These are phyloP conservation scores for Rugosomyces carneus DNA, from an alignment of 1,284 basidiomycete species.

Conservation along the genomic window DNA sequence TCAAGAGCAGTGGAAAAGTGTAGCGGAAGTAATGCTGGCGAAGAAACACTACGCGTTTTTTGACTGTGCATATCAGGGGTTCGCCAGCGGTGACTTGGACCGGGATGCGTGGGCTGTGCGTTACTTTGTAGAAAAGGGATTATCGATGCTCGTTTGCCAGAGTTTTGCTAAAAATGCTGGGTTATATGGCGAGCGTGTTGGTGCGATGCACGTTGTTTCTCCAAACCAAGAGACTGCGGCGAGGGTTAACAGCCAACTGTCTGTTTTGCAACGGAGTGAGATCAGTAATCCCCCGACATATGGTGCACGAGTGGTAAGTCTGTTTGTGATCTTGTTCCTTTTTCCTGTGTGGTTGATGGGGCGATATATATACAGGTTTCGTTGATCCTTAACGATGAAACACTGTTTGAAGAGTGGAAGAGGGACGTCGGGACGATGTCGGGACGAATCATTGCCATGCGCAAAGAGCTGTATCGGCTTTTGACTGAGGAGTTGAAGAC, in stretches of 20 bases:
- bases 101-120: constrained; percentile 72
- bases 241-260: constrained; percentile 78
- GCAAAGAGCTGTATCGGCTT: constrained; percentile 72
- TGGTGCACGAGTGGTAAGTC: constrained; percentile 79
- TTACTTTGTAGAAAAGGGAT: constrained; percentile 67
- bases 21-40: constrained; percentile 70
- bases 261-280: constrained; percentile 84
- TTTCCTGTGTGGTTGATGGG: background rate
- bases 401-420: constrained; percentile 84
- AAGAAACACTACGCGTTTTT: constrained; percentile 90
- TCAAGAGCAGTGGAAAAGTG: constrained; percentile 78
- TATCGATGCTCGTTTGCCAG: constrained; percentile 87
- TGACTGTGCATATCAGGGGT: constrained; percentile 95
- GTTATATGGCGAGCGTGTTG: constrained; percentile 87
- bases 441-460: constrained; percentile 85
- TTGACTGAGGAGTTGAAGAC: constrained; percentile 84
- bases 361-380: constrained; percentile 54
- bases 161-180: constrained; percentile 97
- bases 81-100: constrained; percentile 81
- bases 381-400: constrained; percentile 69
- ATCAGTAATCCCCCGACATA: constrained; percentile 91
- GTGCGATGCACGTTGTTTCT: constrained; percentile 76
- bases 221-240: constrained; percentile 58
- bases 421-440: constrained; percentile 90
- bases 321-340: background rate